These are phyloP conservation scores for Peronospora belbahrii DNA, from an alignment of 352 stramenopile species.

Conservation along the genomic window DNA sequence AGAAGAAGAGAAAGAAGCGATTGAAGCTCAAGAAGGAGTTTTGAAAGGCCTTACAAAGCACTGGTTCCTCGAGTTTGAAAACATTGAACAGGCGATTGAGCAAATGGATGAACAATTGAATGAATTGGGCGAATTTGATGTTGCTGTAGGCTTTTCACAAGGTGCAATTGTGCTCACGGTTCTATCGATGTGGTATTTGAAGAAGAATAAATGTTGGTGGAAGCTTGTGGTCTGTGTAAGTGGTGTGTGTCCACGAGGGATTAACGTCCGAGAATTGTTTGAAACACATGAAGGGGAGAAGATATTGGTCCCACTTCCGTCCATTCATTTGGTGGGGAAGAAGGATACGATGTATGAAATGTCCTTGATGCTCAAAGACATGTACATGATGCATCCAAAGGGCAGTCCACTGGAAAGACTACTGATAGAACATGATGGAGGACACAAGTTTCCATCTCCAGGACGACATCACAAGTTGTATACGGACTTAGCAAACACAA, in stretches of 20 bases:
- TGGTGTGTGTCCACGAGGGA: constrained; percentile 27
- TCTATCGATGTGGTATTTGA: constrained; percentile 49
- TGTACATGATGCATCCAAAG: constrained; percentile 34
- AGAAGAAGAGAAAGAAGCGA: background rate
- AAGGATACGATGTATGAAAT: constrained; percentile 43
- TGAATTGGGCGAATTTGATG: constrained; percentile 59
- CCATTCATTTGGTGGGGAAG: constrained; percentile 48
- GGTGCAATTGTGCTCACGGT: constrained; percentile 57
- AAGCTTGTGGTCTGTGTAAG: constrained; percentile 46
- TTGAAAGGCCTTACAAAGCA: background rate
- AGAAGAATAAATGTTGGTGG: constrained; percentile 37
- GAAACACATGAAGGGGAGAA: constrained; percentile 31
- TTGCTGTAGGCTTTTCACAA: constrained; percentile 75
- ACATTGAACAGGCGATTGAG: constrained; percentile 28
- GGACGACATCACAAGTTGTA: constrained; percentile 42
- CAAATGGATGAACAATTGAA: constrained; percentile 52
- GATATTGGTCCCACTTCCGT: constrained; percentile 41
- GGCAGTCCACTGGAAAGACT: constrained; percentile 29
- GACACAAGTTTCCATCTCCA: constrained; percentile 65
- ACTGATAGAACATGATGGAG: constrained; percentile 35
- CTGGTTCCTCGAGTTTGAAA: background rate
- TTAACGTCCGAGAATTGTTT: constrained; percentile 36
- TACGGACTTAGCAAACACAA: constrained; percentile 27
- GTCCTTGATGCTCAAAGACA: constrained; percentile 32
- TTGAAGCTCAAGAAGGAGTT: background rate